Base-by-base conservation (phyloP, 225 moss, liverwort and hornwort species). In the Anthoceros angustus region DNA sequence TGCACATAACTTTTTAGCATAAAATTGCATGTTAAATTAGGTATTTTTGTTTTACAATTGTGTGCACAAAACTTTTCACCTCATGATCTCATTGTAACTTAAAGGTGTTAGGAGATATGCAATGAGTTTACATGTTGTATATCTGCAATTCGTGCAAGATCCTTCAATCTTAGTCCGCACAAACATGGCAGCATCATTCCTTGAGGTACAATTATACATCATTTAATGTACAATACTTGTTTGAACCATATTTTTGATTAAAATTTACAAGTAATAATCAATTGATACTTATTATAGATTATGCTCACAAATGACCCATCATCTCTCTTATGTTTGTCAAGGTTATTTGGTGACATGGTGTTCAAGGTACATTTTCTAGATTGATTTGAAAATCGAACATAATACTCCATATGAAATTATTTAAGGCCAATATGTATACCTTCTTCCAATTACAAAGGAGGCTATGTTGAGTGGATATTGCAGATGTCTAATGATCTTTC, bases 21-120 rank as follows among this genome's bases (percentile, higher is more conserved):
- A 16, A 66, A 62, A 21, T 62, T 21, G 10, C n/a, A 26, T 62
- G 18, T 62, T 32, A 39, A 66, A 75, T 66, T 20, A 9, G 4
- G 4, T 15, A 20, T 55, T 55, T 46, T 46, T 46, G 6, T 55
- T 32, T 32, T 71, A 69, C 76, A 98, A 91, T 81, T 84, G 46
- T 91, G 86, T 64, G 88, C 87, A 41, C 82, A 79, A 74, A 98
- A 91, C 66, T 87, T 98, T 70, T 88, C 88, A 69, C 88, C 88
- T 38, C 74, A 91, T 66, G n/a, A n/a, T n/a, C n/a, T n/a, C n/a
- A n/a, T n/a, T n/a, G n/a, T n/a, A n/a, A n/a, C 68, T 98, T 25
- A 91, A 87, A 67, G 95, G 95, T 64, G 77, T 86, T 66, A 85
- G 95, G 67, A 91, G 78, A 67, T 98, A 81, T 72, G 82, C 82